A percentile compares a stretch with the other conserved stretches of the same genome.
phyloP scores from a whole-genome alignment of 768 basidiomycete species.

The Leucocoprinus leucothites region DNA sequence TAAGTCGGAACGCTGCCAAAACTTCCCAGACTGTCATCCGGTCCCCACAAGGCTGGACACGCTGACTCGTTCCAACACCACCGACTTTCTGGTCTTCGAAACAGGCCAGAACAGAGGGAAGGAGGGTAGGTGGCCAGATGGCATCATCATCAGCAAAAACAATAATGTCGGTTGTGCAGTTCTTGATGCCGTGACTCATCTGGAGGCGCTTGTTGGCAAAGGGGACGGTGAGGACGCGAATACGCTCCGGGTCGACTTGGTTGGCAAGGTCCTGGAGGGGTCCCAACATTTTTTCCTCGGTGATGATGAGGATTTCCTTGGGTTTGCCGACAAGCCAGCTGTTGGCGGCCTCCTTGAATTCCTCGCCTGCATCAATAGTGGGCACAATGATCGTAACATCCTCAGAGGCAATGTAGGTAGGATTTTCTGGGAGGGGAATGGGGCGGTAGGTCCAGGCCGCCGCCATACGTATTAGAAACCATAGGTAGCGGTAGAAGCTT shows the following conservation, averaged over 20 bases:
- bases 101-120: constrained; percentile 87
- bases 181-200: constrained; percentile 91
- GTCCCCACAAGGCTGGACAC: constrained; percentile 76
- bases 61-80: constrained; percentile 88
- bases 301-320: constrained; percentile 70
- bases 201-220: constrained; percentile 93
- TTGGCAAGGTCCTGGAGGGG: constrained; percentile 88
- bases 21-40: constrained; percentile 94
- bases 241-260: constrained; percentile 78
- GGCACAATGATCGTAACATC: constrained; percentile 97
- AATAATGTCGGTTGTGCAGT: constrained; percentile 89
- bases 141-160: constrained; percentile 96
- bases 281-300: constrained; percentile 87
- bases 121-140: constrained; percentile 89
- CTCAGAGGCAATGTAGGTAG: constrained; percentile 85
- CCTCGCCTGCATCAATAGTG: constrained; percentile 94
- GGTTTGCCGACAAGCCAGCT: constrained; percentile 92
- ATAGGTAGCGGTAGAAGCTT: constrained; percentile 92
- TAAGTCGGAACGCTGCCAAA: constrained; percentile 87
- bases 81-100: constrained; percentile 95
- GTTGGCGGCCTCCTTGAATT: constrained; percentile 91
- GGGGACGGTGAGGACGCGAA: constrained; percentile 86
- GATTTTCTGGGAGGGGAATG: constrained; percentile 86
- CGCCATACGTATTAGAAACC: constrained; percentile 83
- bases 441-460: constrained; percentile 82